These are phyloP conservation scores for Trametes pubescens DNA, from an alignment of 1,284 basidiomycete species.

Conservation along the genomic window DNA sequence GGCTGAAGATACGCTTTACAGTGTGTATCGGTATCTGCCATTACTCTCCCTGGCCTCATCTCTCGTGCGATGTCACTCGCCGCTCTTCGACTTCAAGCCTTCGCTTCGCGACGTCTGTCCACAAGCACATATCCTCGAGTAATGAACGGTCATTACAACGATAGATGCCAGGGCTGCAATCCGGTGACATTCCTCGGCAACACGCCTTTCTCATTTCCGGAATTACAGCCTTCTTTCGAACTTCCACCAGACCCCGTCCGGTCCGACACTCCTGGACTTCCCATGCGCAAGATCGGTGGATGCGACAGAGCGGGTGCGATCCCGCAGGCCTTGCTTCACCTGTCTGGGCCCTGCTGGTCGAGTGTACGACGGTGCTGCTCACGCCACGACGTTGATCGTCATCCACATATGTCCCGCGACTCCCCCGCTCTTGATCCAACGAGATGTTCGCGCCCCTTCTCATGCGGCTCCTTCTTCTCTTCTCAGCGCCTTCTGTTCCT, in stretches of 20 bases:
- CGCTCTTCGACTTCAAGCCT: conserved; percentile 3
- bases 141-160: conserved; percentile 21
- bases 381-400: conserved; percentile 21
- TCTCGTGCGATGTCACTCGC: conserved; percentile 4
- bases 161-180: conserved; percentile 15
- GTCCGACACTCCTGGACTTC: conserved; percentile 22
- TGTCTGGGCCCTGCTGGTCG: conserved; percentile 19
- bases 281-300: conserved; percentile 3
- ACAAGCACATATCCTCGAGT: neutral
- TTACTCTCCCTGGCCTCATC: neutral
- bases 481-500: conserved; percentile 22
- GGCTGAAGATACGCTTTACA: conserved; percentile 17
- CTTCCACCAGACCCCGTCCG: conserved; percentile 21
- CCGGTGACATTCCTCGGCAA: conserved; percentile 20
- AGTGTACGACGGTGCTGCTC: conserved; percentile 4
- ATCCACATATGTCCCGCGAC: conserved; percentile 22
- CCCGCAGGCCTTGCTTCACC: conserved; percentile 18
- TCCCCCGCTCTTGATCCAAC: conserved; percentile 23
- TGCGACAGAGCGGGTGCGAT: conserved; percentile 25
- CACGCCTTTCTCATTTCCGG: conserved; percentile 34
- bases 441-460: conserved; percentile 13
- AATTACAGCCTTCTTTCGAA: conserved; percentile 25
- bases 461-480: conserved; percentile 21
- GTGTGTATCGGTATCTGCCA: conserved; percentile 6
- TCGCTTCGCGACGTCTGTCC: conserved; percentile 16